These are phyloP conservation scores for Camelina laxa DNA, from an alignment of 345 rosid species.

Conservation along the genomic window DNA sequence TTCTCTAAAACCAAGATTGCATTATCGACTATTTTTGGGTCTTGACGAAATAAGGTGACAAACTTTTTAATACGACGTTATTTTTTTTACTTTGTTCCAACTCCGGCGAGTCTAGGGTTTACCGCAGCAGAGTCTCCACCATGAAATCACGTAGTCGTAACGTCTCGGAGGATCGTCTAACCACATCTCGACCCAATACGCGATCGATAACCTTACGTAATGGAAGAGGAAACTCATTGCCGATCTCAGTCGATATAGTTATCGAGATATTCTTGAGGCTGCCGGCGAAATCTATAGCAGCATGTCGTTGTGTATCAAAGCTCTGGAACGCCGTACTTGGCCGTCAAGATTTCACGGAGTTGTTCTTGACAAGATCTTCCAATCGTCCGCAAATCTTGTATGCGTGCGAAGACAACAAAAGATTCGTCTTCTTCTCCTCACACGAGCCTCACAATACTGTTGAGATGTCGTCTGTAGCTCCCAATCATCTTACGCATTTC, in stretches of 20 bases:
- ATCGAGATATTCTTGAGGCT: neutral
- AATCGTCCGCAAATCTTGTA: neutral
- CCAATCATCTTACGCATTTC: too few relatives aligned
- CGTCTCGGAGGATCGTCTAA: neutral
- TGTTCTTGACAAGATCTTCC: neutral
- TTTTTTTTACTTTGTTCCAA: too few relatives aligned
- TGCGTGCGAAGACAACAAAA: neutral
- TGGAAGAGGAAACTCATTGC: neutral
- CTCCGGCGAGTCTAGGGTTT: too few relatives aligned
- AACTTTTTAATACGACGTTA: too few relatives aligned
- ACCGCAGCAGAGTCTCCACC: neutral
- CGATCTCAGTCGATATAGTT: neutral
- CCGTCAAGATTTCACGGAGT: neutral
- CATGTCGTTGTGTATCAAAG: conserved; percentile 17
- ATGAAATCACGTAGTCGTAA: neutral
- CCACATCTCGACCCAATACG: neutral
- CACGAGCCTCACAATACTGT: neutral
- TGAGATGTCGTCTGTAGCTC: neutral
- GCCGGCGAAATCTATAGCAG: neutral
- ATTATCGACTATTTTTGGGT: too few relatives aligned
- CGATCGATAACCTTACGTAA: neutral
- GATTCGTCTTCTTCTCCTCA: neutral
- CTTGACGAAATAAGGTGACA: too few relatives aligned
- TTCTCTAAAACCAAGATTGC: neutral
- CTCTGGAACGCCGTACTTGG: too few relatives aligned